Conservation (phyloP, 208 protist species). For the Crithidia expoeki region DNA sequence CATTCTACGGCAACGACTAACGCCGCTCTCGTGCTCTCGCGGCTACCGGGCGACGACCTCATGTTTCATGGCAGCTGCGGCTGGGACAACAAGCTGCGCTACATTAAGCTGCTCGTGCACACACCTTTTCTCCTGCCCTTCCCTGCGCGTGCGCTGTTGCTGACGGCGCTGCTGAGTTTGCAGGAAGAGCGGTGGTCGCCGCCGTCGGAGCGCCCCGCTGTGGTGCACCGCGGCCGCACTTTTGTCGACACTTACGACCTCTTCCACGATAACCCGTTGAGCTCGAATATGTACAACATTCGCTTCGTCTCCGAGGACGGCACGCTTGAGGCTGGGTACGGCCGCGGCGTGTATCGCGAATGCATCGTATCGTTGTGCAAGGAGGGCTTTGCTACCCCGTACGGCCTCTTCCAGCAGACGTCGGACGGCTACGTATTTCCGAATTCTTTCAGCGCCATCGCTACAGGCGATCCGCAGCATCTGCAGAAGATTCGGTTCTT, state of each 20-base stretch:
- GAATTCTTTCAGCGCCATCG: conserved; percentile 84
- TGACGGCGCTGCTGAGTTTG: conserved; percentile 58
- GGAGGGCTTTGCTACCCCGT: conserved; percentile 78
- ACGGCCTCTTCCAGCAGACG: conserved; percentile 90
- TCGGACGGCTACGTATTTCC: conserved; percentile 88
- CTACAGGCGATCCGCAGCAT: conserved; percentile 68
- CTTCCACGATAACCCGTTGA: conserved; percentile 56
- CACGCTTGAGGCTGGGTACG: conserved; percentile 86
- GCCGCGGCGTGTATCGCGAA: conserved; percentile 93
- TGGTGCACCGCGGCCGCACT: conserved; percentile 65
- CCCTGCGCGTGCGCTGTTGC: conserved; percentile 60
- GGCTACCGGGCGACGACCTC: conserved; percentile 45
- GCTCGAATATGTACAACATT: conserved; percentile 56
- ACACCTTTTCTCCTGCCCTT: conserved; percentile 81
- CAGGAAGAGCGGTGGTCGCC: conserved; percentile 25
- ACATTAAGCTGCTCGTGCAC: conserved; percentile 66
- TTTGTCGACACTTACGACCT: conserved; percentile 86
- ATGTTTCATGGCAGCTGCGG: conserved; percentile 42
- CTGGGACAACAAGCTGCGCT: conserved; percentile 59
- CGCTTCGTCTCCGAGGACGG: conserved; percentile 55
- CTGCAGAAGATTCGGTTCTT: conserved; percentile 86
- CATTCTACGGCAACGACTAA: background rate
- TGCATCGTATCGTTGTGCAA: conserved; percentile 81
- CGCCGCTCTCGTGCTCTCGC: conserved; percentile 7
- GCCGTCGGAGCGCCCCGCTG: conserved; percentile 21